These are phyloP conservation scores for Penicillium dipodomyicola DNA, from an alignment of 495 filamentous ascomycete species.

Conservation along the genomic window DNA sequence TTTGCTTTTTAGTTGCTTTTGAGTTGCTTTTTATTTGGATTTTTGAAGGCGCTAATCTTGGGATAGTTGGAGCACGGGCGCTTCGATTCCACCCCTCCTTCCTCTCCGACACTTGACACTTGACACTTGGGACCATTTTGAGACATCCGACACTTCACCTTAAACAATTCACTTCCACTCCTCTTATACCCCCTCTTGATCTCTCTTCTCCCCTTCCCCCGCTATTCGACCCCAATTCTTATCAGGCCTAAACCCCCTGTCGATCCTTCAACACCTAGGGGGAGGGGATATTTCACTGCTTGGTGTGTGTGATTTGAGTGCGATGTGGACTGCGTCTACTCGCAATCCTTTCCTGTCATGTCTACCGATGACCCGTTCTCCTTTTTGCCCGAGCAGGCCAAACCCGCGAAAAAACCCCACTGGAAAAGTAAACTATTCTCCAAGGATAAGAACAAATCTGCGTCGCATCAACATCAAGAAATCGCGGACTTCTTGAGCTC, in stretches of 20 bases:
- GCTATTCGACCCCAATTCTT: conserved; percentile 10
- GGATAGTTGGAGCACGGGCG: conserved; percentile 4
- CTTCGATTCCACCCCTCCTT: conserved; percentile 12
- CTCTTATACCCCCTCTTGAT: too few species aligned
- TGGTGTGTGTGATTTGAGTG: conserved; percentile 14
- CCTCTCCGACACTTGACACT: background rate
- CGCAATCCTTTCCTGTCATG: conserved; percentile 30
- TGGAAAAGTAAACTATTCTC: conserved; percentile 52
- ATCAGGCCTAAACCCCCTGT: conserved; percentile 19
- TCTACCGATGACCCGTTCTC: conserved; percentile 42
- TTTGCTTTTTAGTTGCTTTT: too few species aligned
- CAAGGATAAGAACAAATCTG: conserved; percentile 39
- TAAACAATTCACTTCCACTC: background rate
- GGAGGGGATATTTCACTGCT: conserved; percentile 13
- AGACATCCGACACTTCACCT: background rate
- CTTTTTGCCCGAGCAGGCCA: conserved; percentile 35
- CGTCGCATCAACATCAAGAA: conserved; percentile 36
- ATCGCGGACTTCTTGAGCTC: conserved; percentile 48
- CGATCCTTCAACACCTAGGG: conserved; percentile 18
- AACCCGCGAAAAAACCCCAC: conserved; percentile 34
- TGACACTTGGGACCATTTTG: background rate
- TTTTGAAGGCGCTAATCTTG: conserved; percentile 1
- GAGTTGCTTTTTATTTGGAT: too few species aligned
- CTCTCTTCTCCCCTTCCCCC: conserved; percentile 3
- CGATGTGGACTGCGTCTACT: conserved; percentile 19